Evolutionary conservation across 2,329 filamentous ascomycete genomes (phyloP), one percentile per base, ranked within the genome.

Genomic region (Phoma sp.): DNA sequence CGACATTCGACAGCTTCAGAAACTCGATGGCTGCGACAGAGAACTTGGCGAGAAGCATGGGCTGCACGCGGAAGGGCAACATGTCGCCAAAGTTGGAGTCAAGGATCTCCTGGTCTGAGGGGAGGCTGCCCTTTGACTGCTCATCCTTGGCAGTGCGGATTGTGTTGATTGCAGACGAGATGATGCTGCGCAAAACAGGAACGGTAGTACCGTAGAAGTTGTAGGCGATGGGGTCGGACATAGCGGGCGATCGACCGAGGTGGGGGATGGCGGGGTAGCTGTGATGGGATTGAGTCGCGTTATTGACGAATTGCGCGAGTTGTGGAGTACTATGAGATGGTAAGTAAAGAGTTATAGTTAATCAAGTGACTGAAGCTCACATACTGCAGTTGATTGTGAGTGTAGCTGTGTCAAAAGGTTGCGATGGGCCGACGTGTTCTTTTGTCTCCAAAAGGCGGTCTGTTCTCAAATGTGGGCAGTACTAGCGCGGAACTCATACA

Each of bases 41-140:
- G 36, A 64, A 67, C 36, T 62, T 66, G 18, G 45, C 49, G 7
- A 64, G 15, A 10, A 66, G 25, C 9, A 59, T 52, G 12, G 64
- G 64, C 37, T 67, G 64, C 46, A 56, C 18, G 39, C 62, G 64
- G 38, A 67, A 46, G 25, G 64, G 56, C 33, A 61, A 29, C 64
- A 67, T 67, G 50, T 57, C 55, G 30, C 56, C 61, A 20, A 67
- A 34, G 5, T 46, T 34, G 25, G 49, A 30, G 37, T 66, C 56
- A 11, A 67, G 59, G 10, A 67, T n/a, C 11, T 67, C 62, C 26
- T 53, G 32, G 14, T 57, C 64, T 0, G 57, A 51, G 4, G 62
- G 57, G 2, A 62, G 20, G 7, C 23, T 43, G 15, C 47, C 53
- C 26, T 40, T 55, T 4, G 64, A 53, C 29, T 56, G 42, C 37